Base-by-base conservation (phyloP, 225 moss, liverwort and hornwort genomes). In the Pseudoscleropodium purum region DNA sequence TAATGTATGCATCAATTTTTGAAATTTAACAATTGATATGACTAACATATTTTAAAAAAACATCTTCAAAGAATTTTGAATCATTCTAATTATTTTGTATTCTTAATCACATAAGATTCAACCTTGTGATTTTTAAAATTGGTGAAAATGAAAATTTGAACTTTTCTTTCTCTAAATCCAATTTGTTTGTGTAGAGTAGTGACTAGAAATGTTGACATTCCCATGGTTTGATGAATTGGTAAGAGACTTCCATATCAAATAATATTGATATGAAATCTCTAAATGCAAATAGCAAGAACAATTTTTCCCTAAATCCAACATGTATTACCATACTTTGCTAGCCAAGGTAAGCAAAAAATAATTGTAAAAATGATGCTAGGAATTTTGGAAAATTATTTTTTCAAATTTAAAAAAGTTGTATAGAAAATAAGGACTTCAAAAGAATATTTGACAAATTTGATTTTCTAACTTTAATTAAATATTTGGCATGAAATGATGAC, bases 311-410 rank as follows among this genome's bases (percentile, higher is more conserved):
- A 33, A 76, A 13, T 51, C 21, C 8, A 47, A 31, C 2, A 19
- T 31, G 31, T 75, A 69, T 19, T 49, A 75, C 11, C 1, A 30
- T 30, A 29, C 11, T 43, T 7, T 1, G 1, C 17, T 74, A 18
- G 2, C 0, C 0, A 30, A 1, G 4, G 3, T 74, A 11, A 18
- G 18, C 3, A 74, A 45, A 45, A 29, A 47, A 30, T 8, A 17
- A 30, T 45, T 30, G 3, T 17, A 31, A 76, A 10, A 75, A 51
- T 0, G 2, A 76, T 51, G 34, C 1, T 0, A 2, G 0, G 2
- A 34, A 14, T 52, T 34, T 13, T 52, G 76, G 6, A 1, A 49
- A 76, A 33, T 21, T 21, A 5, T 0, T 49, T 33, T 47, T 33
- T 13, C 0, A 7, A 75, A 19, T 49, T 15, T 41, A 25, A 33